Evolutionary conservation across 345 rosid species (phyloP).

Genomic region (sweet orange (Citrus sinensis)): DNA sequence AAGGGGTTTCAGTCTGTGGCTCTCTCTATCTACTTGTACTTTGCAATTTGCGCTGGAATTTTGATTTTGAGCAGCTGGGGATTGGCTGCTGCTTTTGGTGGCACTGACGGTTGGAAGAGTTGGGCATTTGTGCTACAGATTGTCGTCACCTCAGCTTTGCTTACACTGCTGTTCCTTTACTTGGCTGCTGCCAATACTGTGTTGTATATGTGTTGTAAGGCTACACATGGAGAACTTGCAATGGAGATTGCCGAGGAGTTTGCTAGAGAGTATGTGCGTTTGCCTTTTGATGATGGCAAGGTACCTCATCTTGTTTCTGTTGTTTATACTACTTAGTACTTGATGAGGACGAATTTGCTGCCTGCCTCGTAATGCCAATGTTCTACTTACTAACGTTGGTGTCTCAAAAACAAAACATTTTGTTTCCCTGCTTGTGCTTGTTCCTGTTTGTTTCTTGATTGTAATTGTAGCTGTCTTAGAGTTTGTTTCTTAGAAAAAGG

Average conservation of each 20-base stretch:
- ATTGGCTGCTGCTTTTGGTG: conserved; percentile 10
- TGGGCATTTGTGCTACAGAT: conserved; percentile 41
- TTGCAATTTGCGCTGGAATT: conserved; percentile 19
- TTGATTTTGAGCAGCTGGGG: conserved; percentile 25
- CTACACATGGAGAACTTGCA: conserved; percentile 65
- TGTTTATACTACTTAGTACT: conserved; percentile 19
- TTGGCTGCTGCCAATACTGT: conserved; percentile 50
- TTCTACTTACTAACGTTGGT: too few species aligned
- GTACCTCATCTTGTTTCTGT: conserved; percentile 61
- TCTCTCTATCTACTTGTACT: conserved; percentile 32
- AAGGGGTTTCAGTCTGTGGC: conserved; percentile 49
- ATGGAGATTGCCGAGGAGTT: conserved; percentile 73
- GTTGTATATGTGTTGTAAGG: conserved; percentile 67
- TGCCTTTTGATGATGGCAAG: conserved; percentile 76
- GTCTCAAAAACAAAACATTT: background rate
- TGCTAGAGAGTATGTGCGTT: conserved; percentile 56
- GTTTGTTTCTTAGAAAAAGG: background rate
- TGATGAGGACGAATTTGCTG: background rate
- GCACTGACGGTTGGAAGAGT: conserved; percentile 35
- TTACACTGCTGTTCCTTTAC: conserved; percentile 32
- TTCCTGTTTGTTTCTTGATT: background rate
- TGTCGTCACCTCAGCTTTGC: conserved; percentile 37
- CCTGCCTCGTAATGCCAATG: too few species aligned
- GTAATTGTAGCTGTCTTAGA: background rate
- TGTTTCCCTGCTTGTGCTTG: background rate